A percentile compares a stretch with the other conserved stretches of the same genome.
phyloP scores from a whole-genome alignment of 2,329 filamentous ascomycete genomes.

The Colletotrichum eremochloae region DNA sequence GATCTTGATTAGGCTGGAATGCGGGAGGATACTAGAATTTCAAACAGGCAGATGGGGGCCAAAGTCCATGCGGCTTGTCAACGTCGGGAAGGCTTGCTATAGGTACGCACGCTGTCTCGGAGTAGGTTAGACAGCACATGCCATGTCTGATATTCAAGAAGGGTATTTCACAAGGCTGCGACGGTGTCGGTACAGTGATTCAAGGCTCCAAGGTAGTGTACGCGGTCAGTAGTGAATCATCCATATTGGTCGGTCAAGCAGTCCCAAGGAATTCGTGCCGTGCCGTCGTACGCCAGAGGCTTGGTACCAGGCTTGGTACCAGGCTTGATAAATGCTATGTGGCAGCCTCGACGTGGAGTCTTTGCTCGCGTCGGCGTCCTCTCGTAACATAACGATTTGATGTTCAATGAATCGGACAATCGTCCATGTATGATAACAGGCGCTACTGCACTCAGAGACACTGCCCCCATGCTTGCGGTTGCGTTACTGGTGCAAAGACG shows the following conservation, averaged over 20 bases:
- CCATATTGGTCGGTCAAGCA: background rate
- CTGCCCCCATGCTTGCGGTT: background rate
- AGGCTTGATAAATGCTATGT: slow-evolving; percentile 9
- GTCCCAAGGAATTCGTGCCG: slow-evolving; percentile 9
- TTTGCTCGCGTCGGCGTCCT: background rate
- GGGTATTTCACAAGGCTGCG: background rate
- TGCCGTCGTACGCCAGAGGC: slow-evolving; percentile 12
- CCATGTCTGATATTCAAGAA: background rate
- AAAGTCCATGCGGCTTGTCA: background rate
- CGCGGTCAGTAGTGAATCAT: background rate
- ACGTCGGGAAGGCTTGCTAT: background rate
- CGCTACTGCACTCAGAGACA: slow-evolving; percentile 1
- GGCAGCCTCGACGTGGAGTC: slow-evolving; percentile 7
- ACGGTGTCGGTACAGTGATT: background rate
- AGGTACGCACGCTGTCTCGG: background rate
- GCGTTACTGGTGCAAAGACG: background rate
- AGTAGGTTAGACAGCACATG: background rate
- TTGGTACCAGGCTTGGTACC: slow-evolving; percentile 21
- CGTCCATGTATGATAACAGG: background rate
- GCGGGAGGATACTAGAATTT: background rate
- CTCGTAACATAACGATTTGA: slow-evolving; percentile 15
- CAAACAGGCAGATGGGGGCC: background rate
- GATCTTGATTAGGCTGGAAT: background rate
- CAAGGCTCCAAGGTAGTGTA: background rate
- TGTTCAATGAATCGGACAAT: slow-evolving; percentile 17